Evolutionary conservation across 1,284 basidiomycete genomes (phyloP).

Genomic region (Termitomyces sp.): DNA sequence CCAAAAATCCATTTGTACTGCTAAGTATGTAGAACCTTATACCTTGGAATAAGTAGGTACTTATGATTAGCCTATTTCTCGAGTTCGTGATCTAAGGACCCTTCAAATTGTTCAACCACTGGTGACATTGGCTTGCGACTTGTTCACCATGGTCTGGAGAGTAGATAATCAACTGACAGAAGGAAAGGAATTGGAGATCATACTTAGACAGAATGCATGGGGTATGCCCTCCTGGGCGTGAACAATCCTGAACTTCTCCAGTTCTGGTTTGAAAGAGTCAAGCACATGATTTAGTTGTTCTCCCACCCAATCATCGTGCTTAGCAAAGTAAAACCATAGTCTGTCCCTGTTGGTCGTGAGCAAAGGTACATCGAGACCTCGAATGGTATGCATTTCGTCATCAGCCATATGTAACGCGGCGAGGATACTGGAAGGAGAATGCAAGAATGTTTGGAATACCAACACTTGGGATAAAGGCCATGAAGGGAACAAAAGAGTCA

Average conservation of each 20-base stretch:
- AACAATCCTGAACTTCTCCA: conserved; percentile 31
- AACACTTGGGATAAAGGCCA: conserved; percentile 45
- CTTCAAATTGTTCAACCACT: conserved; percentile 34
- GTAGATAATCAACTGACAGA: background rate
- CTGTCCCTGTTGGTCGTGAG: conserved; percentile 33
- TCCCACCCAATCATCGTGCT: conserved; percentile 57
- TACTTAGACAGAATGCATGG: conserved; percentile 65
- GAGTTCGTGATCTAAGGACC: background rate
- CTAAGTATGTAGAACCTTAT: no score
- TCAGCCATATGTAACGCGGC: conserved; percentile 52
- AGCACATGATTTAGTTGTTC: conserved; percentile 39
- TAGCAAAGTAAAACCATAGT: conserved; percentile 51
- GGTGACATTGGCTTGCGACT: conserved; percentile 41
- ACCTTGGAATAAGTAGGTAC: no score
- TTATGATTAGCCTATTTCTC: background rate
- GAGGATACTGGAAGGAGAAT: conserved; percentile 41
- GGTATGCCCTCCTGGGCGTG: conserved; percentile 43
- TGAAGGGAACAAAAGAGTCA: conserved; percentile 29
- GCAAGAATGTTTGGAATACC: conserved; percentile 43
- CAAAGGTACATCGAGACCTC: conserved; percentile 38
- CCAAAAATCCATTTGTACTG: no score
- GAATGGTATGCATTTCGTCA: conserved; percentile 56
- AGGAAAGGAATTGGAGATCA: conserved; percentile 17
- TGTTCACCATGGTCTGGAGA: conserved; percentile 44
- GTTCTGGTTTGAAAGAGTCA: conserved; percentile 28